Percentiles rank a stretch among this genome's conserved stretches.
Evolutionary conservation across 306 rosid genomes (phyloP).

Genomic region (Pterocarpus santalinus): DNA sequence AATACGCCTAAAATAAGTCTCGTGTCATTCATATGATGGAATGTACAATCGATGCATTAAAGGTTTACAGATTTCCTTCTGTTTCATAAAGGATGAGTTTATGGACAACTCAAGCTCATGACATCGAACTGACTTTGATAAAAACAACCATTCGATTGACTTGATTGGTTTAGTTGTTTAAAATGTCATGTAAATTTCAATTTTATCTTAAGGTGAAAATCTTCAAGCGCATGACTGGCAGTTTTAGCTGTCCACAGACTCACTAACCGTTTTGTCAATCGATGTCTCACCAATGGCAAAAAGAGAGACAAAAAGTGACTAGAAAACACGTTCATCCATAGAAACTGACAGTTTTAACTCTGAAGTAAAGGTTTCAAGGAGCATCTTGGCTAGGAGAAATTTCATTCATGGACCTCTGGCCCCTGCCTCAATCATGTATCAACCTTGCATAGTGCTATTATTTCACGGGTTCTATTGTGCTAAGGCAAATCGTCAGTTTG

Average conservation of each 20-base stretch:
- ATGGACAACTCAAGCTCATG: neutral
- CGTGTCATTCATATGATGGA: neutral
- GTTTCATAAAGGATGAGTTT: neutral
- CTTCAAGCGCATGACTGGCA: neutral
- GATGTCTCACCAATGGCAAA: slow-evolving; percentile 6
- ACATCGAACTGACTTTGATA: neutral
- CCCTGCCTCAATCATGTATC: neutral
- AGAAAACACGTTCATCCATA: neutral
- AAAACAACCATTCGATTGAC: neutral
- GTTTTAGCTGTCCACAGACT: neutral
- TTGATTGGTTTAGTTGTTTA: neutral
- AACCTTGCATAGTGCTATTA: slow-evolving; percentile 2
- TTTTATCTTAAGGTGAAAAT: neutral
- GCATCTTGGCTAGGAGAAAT: neutral
- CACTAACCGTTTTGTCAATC: neutral
- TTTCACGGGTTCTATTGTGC: neutral
- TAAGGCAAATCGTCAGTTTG: slow-evolving; percentile 5
- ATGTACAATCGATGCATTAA: neutral
- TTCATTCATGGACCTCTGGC: neutral
- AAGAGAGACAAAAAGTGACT: neutral
- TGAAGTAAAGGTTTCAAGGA: neutral
- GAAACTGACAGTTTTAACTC: neutral
- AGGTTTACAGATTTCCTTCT: slow-evolving; percentile 3
- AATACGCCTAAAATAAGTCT: neutral
- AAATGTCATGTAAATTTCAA: neutral